Percentiles rank a stretch among this genome's conserved stretches.
Evolutionary conservation across 2,329 filamentous ascomycete genomes (phyloP).

Genomic region (Rutstroemia sydowiana): DNA sequence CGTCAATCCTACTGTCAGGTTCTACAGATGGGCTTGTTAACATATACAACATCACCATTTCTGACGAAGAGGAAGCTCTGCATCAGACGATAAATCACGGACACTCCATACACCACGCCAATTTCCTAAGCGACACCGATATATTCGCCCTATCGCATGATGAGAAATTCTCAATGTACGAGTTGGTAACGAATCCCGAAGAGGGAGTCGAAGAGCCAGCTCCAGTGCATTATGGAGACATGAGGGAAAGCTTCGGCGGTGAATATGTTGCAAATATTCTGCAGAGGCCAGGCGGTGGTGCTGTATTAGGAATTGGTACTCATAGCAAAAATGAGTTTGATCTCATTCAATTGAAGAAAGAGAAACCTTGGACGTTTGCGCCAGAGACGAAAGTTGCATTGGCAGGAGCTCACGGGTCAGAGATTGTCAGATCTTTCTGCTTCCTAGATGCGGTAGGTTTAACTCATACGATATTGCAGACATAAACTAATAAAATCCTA

Average conservation of each 20-base stretch:
- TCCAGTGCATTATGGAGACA: constrained; percentile 57
- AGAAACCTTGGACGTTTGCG: constrained; percentile 46
- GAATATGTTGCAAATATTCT: constrained; percentile 68
- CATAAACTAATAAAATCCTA: constrained; percentile 3
- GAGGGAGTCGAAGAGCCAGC: constrained; percentile 45
- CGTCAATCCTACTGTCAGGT: constrained; percentile 61
- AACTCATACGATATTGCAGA: not conserved
- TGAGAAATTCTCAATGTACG: constrained; percentile 68
- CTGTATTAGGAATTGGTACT: constrained; percentile 56
- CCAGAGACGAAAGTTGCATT: constrained; percentile 50
- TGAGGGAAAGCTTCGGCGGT: constrained; percentile 56
- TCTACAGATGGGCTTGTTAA: constrained; percentile 77
- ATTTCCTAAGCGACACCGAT: constrained; percentile 58
- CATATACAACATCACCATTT: constrained; percentile 62
- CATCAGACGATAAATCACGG: constrained; percentile 73
- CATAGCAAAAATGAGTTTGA: constrained; percentile 55
- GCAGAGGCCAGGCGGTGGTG: constrained; percentile 51
- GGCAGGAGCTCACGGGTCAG: constrained; percentile 54
- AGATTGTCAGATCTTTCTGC: constrained; percentile 57
- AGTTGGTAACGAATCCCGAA: constrained; percentile 55
- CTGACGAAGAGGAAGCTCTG: constrained; percentile 70
- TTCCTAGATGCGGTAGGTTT: constrained; percentile 50
- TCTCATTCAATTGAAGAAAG: constrained; percentile 50
- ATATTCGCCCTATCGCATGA: constrained; percentile 71
- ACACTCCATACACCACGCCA: constrained; percentile 66